Evolutionary conservation across 306 rosid genomes (phyloP), one percentile per base, ranked within the genome.

Genomic region (Quercus dentata): DNA sequence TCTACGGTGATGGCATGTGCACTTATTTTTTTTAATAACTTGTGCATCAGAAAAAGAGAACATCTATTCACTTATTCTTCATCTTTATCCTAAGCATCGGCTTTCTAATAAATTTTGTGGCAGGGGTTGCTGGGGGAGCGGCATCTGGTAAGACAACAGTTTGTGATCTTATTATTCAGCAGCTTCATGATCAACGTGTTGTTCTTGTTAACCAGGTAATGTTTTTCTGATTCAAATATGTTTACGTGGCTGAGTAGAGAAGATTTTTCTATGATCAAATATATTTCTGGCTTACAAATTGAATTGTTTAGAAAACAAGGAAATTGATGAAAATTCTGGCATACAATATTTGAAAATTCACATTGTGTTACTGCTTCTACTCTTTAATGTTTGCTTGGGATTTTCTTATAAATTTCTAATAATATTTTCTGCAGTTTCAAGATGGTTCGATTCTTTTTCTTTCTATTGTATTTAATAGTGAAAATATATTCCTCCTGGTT

Each of bases 61-160:
- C 49, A 23, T 46, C 28, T 31, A 27, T 74, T 58, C 28, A 25
- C 59, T 23, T 58, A 2, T 69, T 56, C 76, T 74, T 76, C 44
- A n/a, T 76, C 71, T 31, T 5, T 21, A 38, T 23, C 41, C 61
- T 8, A 33, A 9, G 19, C 25, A 67, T 67, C 25, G 0, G 10
- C 28, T 49, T 58, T 62, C 58, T 71, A 56, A 64, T 59, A 28
- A 21, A 4, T 64, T 74, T 78, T 78, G 33, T 83, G 84, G 79
- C 82, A 96, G 99, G 99, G 80, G 99, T 96, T 83, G 92, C 94
- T 64, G 99, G 99, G 62, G 99, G 99, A 70, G 90, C 99, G 5
- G 94, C 99, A 44, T 94, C 99, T 76, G 99, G 99, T 67, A 96
- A 96, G 90, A 96, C 94, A 13, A 89, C 97, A 2, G 99, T 96